Percentiles rank a stretch among this genome's conserved stretches.
phyloP scores from a whole-genome alignment of 2,329 filamentous ascomycete species.

The Fusarium pseudocircinatum region DNA sequence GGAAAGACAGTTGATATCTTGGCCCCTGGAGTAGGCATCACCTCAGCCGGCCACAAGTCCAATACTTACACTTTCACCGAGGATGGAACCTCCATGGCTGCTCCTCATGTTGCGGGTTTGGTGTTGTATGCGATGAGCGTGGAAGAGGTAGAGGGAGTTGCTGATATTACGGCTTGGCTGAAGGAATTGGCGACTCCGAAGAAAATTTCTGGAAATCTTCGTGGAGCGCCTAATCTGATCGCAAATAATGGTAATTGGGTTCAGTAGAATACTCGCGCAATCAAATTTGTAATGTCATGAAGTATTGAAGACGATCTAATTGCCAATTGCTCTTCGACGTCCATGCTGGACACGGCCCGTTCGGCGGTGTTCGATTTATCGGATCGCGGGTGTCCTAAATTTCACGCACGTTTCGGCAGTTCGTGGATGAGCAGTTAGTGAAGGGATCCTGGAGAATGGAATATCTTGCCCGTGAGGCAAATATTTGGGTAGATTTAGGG shows the following conservation, averaged over 20 bases:
- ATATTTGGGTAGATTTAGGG: too few relatives aligned
- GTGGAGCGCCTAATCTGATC: conserved; percentile 7
- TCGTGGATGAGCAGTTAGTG: fast-evolving
- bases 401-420: background rate
- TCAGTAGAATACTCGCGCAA: background rate
- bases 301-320: too few relatives aligned
- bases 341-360: fast-evolving
- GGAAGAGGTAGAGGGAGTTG: background rate
- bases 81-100: conserved; percentile 62
- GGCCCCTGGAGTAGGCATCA: conserved; percentile 54
- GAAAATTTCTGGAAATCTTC: background rate
- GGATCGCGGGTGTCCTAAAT: background rate
- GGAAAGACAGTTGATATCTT: conserved; percentile 56
- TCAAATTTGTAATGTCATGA: background rate
- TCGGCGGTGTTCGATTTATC: too few relatives aligned
- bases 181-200: background rate
- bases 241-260: conserved; percentile 4
- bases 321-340: too few relatives aligned
- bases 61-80: conserved; percentile 47
- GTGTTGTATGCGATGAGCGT: conserved; percentile 52
- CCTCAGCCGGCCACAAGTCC: conserved; percentile 50
- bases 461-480: background rate
- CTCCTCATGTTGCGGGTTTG: conserved; percentile 63
- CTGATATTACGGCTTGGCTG: background rate
- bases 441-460: too few relatives aligned